These are phyloP conservation scores for Aeminium ludgeri DNA, from an alignment of 495 filamentous ascomycete species.

Conservation along the genomic window DNA sequence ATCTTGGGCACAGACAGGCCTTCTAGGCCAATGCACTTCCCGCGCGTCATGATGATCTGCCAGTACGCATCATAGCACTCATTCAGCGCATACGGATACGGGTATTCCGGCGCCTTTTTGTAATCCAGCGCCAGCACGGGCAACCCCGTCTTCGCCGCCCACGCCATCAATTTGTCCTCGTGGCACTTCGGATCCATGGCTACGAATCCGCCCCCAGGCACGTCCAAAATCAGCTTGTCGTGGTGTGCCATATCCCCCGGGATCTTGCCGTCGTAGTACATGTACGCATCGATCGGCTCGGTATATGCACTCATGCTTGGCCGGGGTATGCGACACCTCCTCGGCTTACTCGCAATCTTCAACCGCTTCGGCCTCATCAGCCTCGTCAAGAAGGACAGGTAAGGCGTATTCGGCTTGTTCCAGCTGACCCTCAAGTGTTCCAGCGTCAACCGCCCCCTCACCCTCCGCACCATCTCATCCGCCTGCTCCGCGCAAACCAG, in stretches of 20 bases:
- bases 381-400: constrained; percentile 49
- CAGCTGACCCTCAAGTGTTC: constrained; percentile 87
- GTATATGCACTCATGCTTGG: constrained; percentile 62
- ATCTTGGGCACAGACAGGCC: constrained; percentile 55
- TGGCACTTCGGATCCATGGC: constrained; percentile 84
- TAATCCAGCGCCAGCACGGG: constrained; percentile 87
- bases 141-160: constrained; percentile 69
- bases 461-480: constrained; percentile 87
- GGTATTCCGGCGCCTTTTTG: constrained; percentile 82
- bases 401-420: constrained; percentile 84
- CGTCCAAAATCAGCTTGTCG: constrained; percentile 67
- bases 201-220: constrained; percentile 89
- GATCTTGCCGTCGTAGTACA: constrained; percentile 85
- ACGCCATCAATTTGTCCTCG: constrained; percentile 81
- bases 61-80: constrained; percentile 94
- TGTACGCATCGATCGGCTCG: constrained; percentile 70
- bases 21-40: constrained; percentile 69
- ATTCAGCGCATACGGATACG: constrained; percentile 88
- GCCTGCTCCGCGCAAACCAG: constrained; percentile 83
- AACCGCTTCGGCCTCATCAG: constrained; percentile 55
- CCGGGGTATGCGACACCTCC: constrained; percentile 67
- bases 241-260: constrained; percentile 60
- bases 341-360: constrained; percentile 54
- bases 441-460: constrained; percentile 68
- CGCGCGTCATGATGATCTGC: constrained; percentile 55